Evolutionary conservation across 306 rosid genomes (phyloP).

Genomic region (Dicorynia guianensis): DNA sequence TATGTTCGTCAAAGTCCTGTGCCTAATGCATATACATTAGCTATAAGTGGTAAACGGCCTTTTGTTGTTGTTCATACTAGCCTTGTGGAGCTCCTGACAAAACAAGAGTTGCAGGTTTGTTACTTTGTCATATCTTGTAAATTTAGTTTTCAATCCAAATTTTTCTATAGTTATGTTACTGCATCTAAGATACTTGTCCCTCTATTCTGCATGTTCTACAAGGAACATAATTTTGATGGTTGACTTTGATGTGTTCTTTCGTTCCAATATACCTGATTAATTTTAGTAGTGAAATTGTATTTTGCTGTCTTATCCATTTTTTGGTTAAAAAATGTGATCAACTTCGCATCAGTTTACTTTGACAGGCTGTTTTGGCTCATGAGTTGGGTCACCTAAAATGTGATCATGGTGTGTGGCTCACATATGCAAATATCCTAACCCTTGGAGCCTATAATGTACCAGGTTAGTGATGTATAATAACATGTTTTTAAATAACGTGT

Average conservation of each 20-base stretch:
- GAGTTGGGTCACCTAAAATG: conserved; percentile 98
- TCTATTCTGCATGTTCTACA: background rate
- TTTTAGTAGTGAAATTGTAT: conserved; percentile 16
- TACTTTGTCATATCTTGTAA: conserved; percentile 21
- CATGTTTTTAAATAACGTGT: background rate
- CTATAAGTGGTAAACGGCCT: conserved; percentile 90
- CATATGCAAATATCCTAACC: conserved; percentile 93
- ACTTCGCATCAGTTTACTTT: conserved; percentile 43
- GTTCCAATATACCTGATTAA: conserved; percentile 13
- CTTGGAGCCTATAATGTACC: conserved; percentile 90
- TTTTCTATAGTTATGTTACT: conserved; percentile 3
- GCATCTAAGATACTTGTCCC: background rate
- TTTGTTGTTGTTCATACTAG: conserved; percentile 93
- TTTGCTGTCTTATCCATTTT: conserved; percentile 20
- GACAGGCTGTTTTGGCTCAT: conserved; percentile 97
- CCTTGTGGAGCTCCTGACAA: conserved; percentile 95
- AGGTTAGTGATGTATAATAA: conserved; percentile 60
- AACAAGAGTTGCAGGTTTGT: conserved; percentile 86
- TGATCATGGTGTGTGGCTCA: conserved; percentile 98
- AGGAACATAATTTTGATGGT: conserved; percentile 25
- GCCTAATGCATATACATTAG: conserved; percentile 97
- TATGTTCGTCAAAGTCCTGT: conserved; percentile 96
- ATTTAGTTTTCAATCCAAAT: background rate
- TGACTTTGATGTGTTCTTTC: conserved; percentile 15
- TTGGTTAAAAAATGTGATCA: conserved; percentile 29